Evolutionary conservation across 179 eudicot species (phyloP), one percentile per base, ranked within the genome.

Genomic region (Carnegiea gigantea): DNA sequence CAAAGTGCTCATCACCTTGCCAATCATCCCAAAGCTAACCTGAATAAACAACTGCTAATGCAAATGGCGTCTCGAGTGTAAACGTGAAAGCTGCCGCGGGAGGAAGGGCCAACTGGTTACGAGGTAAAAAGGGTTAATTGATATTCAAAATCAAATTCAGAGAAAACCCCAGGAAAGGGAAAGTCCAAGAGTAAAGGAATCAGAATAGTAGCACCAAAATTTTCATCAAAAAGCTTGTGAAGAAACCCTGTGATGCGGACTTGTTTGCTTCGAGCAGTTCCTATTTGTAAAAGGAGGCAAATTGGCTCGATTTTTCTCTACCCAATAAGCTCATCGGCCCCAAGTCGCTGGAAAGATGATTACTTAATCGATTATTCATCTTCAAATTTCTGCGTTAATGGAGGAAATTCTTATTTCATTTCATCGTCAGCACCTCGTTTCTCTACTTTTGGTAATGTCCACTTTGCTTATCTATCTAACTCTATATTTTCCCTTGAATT

Each of bases 211-310:
- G 18, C 6, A 51, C 13, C 18, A 24, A 15, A 18, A 6, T 15
- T 26, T 51, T 17, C 36, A 75, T 11, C 18, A 20, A 67, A 20
- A 67, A 67, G 33, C 26, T 40, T 24, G 18, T 7, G 59, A 75
- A 48, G 38, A 9, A 17, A 40, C 14, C 26, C 30, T 71, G 85
- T 70, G 75, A 86, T 86, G 86, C 80, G 53, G 23, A 81, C 75
- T 86, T 83, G 78, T 78, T 80, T 84, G 86, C 76, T 80, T 59
- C 74, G 86, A 13, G 64, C 76, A 68, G 12, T 83, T 65, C 78
- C 73, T 75, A 40, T 64, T 72, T 24, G 18, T 57, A 80, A 77
- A 80, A 83, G 84, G 79, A 78, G 80, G 77, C 70, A 51, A 57
- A 54, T 75, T 77, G 46, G 74, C 24, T 53, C 44, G 17, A 6